Conservation (phyloP, 2,329 filamentous ascomycete species). For the Fusarium euwallaceae region DNA sequence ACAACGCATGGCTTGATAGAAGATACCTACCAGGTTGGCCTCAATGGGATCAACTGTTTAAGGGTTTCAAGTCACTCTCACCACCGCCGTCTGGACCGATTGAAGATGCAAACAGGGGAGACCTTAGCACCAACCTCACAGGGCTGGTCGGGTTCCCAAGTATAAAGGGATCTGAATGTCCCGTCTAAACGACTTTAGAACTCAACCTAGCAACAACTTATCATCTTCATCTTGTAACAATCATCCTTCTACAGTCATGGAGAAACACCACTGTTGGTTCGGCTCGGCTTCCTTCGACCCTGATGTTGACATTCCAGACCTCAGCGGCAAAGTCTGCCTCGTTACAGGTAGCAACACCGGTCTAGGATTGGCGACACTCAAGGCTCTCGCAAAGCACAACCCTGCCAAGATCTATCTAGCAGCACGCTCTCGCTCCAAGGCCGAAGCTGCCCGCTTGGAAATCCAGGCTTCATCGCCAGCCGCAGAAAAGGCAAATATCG, state of each 20-base stretch:
- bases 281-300: slow-evolving; percentile 3
- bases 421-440: not conserved
- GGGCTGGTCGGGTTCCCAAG: not conserved
- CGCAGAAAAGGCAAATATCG: not conserved
- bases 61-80: not conserved
- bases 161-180: not conserved
- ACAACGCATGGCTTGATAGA: not conserved
- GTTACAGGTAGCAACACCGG: slow-evolving; percentile 18
- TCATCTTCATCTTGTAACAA: not conserved
- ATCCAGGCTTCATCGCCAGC: not conserved
- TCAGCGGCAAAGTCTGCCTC: slow-evolving; percentile 5
- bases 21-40: not conserved
- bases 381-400: slow-evolving; percentile 1
- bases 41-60: not conserved
- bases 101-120: not conserved
- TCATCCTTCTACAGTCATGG: not conserved
- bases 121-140: not conserved
- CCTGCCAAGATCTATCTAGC: not conserved
- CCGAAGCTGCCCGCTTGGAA: not conserved
- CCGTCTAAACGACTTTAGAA: not conserved
- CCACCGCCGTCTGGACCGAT: not conserved
- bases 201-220: not conserved
- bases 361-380: slow-evolving; percentile 4
- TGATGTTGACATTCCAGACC: slow-evolving; percentile 12
- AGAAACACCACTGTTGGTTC: not conserved